Evolutionary conservation across 164 flowering plant species (phyloP), one percentile per base, ranked within the genome.

Genomic region (Stephania yunnanensis): DNA sequence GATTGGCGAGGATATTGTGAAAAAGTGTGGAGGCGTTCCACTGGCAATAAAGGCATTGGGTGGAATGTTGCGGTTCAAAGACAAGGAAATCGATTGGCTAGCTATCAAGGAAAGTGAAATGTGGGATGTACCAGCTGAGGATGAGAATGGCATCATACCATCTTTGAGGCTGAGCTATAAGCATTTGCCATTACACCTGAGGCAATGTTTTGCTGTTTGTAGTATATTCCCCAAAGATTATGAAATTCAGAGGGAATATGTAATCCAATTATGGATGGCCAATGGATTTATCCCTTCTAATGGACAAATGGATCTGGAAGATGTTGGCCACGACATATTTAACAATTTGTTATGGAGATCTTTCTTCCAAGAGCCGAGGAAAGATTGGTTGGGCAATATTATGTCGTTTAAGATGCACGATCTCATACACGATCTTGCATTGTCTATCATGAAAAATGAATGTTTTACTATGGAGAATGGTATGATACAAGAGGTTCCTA

Each of bases 121-220:
- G 20, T 80, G 79, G 80, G 71, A 70, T 0, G 31, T 77, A 46
- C 67, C 68, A 17, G 72, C n/a, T n/a, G n/a, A 58, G 30, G 30
- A 36, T 10, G 17, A 10, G 8, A 30, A 69, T 10, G 48, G 42
- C 7, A 67, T 77, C 3, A 74, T 80, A 25, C 82, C 82, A 3
- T 68, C 70, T 58, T 64, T 80, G 61, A 52, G 58, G 36, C 7
- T 77, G 9, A 76, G 82, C 10, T 74, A 80, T 55, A 42, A 73
- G 12, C 71, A 74, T 58, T 65, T 80, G 17, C 75, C 79, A 3
- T 46, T 55, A 29, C 58, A 52, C 46, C 22, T 80, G 19, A 80
- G 73, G 44, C 70, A 22, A 48, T 80, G 82, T 46, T 76, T 80
- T 76, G 67, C 74, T 9, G 76, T 64, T 50, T 80, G 82, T 46